These are phyloP conservation scores for Craspedostauros australis DNA, from an alignment of 108 stramenopile genomes.

Conservation along the genomic window DNA sequence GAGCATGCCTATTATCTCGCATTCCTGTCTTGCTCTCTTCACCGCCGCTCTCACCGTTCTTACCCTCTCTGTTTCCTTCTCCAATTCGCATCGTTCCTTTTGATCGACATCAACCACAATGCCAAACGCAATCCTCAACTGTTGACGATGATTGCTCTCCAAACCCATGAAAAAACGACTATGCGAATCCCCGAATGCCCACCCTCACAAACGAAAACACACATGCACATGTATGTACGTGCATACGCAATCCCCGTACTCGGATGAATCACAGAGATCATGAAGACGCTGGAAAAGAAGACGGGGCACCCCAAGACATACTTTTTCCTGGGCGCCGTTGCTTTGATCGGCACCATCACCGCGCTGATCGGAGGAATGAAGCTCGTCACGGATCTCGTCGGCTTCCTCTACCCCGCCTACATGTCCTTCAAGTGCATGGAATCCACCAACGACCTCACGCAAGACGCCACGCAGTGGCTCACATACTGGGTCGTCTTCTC, in stretches of 20 bases:
- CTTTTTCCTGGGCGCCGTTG: slow-evolving; percentile 48
- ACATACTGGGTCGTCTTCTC: slow-evolving; percentile 97
- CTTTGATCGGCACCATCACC: slow-evolving; percentile 28
- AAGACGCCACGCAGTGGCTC: slow-evolving; percentile 92
- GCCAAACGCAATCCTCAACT: too few relatives aligned
- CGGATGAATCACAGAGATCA: slow-evolving; percentile 64
- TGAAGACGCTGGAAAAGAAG: slow-evolving; percentile 72
- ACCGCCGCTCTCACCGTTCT: too few relatives aligned
- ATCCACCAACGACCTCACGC: slow-evolving; percentile 22
- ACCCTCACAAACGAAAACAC: too few relatives aligned
- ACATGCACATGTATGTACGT: too few relatives aligned
- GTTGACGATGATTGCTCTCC: too few relatives aligned
- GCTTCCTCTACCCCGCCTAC: slow-evolving; percentile 95
- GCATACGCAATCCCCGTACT: background rate
- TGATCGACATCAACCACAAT: too few relatives aligned
- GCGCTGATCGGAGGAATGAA: slow-evolving; percentile 63
- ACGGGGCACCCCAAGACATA: slow-evolving; percentile 72
- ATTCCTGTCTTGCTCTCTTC: too few relatives aligned
- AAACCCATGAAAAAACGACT: too few relatives aligned
- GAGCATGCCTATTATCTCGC: too few relatives aligned
- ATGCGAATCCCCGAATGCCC: too few relatives aligned
- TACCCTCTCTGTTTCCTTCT: too few relatives aligned
- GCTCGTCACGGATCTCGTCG: slow-evolving; percentile 80
- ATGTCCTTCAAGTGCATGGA: slow-evolving; percentile 97
- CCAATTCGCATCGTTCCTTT: too few relatives aligned